Evolutionary conservation across 257 asterid species (phyloP), one percentile per base, ranked within the genome.

Genomic region (Capsicum baccatum): DNA sequence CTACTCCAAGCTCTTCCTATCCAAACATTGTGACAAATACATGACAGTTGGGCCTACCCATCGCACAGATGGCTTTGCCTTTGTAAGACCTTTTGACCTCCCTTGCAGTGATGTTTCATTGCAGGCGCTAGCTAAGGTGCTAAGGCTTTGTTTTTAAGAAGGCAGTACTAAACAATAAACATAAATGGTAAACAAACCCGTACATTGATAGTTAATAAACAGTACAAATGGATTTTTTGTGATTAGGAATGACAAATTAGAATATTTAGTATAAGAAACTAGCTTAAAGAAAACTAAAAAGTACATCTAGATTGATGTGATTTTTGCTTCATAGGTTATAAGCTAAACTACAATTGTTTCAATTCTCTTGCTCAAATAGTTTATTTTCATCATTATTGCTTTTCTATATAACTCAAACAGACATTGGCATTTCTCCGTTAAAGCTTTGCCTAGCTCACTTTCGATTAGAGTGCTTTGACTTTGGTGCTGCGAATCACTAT

Each of bases 21-120:
- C 81, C 81, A 74, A 21, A 6, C 44, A 74, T 12, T 74, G 81
- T 11, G 81, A 74, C 60, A 74, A 74, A 74, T 74, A 74, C 47
- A 74, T 74, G 62, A 52, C 81, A 50, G 47, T 74, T 50, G 81
- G 81, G 13, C 81, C 81, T 50, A 74, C 62, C 81, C 57, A 74
- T 21, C 81, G 81, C 81, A 74, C 81, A 1, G 81, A 74, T 8
- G 81, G 81, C 81, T 74, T 74, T 74, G 81, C 81, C 81, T 74
- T 74, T 50, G 81, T 74, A 74, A 74, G 80, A 48, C 13, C 37
- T 50, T 12, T 15, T 74, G 62, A 12, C 52, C 21, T 74, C 62
- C 56, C 79, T 42, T 37, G 21, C 33, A 68, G 7, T 68, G 52
- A 68, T 16, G 48, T 68, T 68, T 68, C 15, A 37, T 6, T 67